Evolutionary conservation across 2,329 filamentous ascomycete species (phyloP).

Genomic region (Stenocarpella maydis): DNA sequence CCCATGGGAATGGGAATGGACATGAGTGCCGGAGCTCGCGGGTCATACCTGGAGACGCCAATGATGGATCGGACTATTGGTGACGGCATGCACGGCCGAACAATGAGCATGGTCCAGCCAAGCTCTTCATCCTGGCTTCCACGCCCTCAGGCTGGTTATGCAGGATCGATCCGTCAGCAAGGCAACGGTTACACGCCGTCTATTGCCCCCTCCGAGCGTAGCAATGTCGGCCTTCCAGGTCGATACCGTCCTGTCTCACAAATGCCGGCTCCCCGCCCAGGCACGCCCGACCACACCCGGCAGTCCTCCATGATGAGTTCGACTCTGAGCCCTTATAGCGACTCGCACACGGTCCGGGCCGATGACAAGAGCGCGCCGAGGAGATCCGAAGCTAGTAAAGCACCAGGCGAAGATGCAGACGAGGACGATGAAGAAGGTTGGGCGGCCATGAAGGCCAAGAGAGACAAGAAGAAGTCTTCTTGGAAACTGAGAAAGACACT

Average conservation of each 20-base stretch:
- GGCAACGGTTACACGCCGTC: constrained; percentile 80
- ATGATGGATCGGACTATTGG: constrained; percentile 54
- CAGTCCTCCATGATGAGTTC: constrained; percentile 55
- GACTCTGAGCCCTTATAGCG: constrained; percentile 43
- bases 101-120: constrained; percentile 86
- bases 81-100: constrained; percentile 61
- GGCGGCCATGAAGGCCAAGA: constrained; percentile 75
- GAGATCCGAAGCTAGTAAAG: constrained; percentile 49
- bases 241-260: constrained; percentile 91
- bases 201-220: constrained; percentile 94
- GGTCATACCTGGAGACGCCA: constrained; percentile 54
- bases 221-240: constrained; percentile 88
- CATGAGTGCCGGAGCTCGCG: constrained; percentile 45
- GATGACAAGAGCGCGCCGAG: constrained; percentile 39
- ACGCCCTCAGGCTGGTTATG: constrained; percentile 52
- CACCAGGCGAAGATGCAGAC: constrained; percentile 55
- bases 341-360: constrained; percentile 43
- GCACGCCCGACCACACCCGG: constrained; percentile 43
- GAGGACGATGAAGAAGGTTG: constrained; percentile 74
- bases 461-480: constrained; percentile 71
- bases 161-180: constrained; percentile 59
- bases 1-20: constrained; percentile 40
- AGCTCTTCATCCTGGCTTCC: constrained; percentile 67
- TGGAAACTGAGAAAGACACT: constrained; percentile 70
- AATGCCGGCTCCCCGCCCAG: constrained; percentile 48